Conservation (phyloP, 2,329 filamentous ascomycete species). For the Aquanectria penicillioides region DNA sequence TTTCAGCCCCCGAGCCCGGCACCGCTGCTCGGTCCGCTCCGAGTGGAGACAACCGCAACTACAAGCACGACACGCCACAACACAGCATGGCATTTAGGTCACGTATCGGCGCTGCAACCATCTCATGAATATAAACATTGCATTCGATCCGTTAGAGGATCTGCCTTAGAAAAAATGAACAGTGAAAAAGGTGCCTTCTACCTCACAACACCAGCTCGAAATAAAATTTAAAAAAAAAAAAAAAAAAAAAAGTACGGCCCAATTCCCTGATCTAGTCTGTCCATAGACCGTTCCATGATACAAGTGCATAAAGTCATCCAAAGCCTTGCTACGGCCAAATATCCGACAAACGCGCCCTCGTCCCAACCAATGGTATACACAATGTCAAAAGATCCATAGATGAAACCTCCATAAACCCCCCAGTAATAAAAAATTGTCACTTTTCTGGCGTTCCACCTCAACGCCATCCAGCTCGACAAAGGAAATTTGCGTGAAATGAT, state of each 20-base stretch:
- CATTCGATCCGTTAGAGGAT: not conserved
- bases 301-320: constrained; percentile 38
- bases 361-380: constrained; percentile 31
- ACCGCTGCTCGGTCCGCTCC: constrained; percentile 1
- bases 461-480: constrained; percentile 27
- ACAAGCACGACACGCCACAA: not conserved
- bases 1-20: not conserved
- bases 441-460: constrained; percentile 26
- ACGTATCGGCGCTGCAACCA: no score
- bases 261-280: constrained; percentile 2
- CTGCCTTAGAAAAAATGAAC: not conserved
- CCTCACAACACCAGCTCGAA: constrained; percentile 1
- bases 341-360: constrained; percentile 26
- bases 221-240: no score
- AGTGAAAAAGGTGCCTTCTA: not conserved
- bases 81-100: not conserved
- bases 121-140: not conserved
- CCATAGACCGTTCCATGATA: constrained; percentile 21
- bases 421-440: constrained; percentile 18
- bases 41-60: not conserved
- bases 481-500: constrained; percentile 25
- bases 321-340: constrained; percentile 29
- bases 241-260: not conserved
- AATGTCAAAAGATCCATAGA: no score
- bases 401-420: not conserved